Base-by-base conservation (phyloP, 2,329 filamentous ascomycete species). In the Myrmaecium sp. region DNA sequence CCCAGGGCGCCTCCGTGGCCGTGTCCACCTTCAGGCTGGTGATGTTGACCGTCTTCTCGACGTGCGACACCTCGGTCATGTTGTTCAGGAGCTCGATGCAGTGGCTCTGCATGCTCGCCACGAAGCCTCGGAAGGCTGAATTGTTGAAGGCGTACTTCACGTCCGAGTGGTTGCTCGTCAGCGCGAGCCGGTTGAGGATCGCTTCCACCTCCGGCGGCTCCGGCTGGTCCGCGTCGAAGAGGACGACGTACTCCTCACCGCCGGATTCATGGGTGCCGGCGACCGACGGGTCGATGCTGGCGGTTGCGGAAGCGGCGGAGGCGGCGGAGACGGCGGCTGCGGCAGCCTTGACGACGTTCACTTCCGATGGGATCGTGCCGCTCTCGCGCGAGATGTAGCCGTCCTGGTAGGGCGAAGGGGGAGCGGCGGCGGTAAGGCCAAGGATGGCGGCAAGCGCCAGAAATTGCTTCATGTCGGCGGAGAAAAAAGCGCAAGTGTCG, bases 1-100 rank as follows among this genome's bases (percentile, higher is more conserved):
- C 58, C 58, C 58, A 62, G 1, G 58, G 55, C 7, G 56, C 42
- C 21, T 45, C 41, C 3, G 36, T 27, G 13, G 51, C 46, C 10
- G 33, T 37, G 6, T 41, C 31, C 9, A 39, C 38, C 4, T 37
- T 31, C 14, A 41, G 46, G 5, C 42, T 46, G 26, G 43, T 33
- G 26, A 57, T 44, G 3, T 35, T 32, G n/a, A 42, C 43, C 26
- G 50, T 45, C 36, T 55, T 46, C 33, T 60, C 58, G 8, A 62
- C 48, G 6, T 49, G 29, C 4, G 40, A 42, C 27, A 62, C 41
- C 22, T 58, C 54, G 6, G 38, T 32, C 47, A 58, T 51, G 28
- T 41, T 46, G 18, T 45, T 39, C 11, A 60, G 43, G 4, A 44
- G 41, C 18, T 50, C 39, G 9, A 54, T 41, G 34, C 52, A 55